A percentile compares a stretch with the other conserved stretches of the same genome.
Conservation (phyloP, 108 stramenopile species). For the Cyclotella sp. region DNA sequence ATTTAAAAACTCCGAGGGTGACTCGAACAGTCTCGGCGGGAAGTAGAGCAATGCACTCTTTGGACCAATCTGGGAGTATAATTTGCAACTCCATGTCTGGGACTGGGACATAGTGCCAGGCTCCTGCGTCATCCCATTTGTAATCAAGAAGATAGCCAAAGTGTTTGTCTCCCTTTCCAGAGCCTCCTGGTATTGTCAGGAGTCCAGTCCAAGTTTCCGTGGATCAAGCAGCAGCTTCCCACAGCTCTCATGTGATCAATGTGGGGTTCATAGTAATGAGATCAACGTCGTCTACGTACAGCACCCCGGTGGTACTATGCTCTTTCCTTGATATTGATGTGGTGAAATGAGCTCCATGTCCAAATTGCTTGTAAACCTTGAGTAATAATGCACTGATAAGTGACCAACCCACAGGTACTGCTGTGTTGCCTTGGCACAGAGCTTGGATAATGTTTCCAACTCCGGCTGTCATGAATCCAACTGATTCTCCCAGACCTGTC, state of each 20-base stretch:
- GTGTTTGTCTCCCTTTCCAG: background rate
- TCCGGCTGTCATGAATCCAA: background rate
- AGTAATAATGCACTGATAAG: slow-evolving; percentile 3
- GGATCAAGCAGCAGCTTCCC: background rate
- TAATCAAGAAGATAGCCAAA: slow-evolving; percentile 6
- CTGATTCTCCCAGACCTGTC: slow-evolving; percentile 12
- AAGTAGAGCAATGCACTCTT: background rate
- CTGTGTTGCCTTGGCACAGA: slow-evolving; percentile 21
- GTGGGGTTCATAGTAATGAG: background rate
- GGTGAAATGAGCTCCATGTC: slow-evolving; percentile 1
- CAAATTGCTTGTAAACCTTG: background rate
- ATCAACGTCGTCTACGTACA: slow-evolving; percentile 13
- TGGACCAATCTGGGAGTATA: background rate
- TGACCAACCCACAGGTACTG: background rate
- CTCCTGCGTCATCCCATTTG: background rate
- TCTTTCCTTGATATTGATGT: background rate
- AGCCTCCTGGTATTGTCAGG: background rate
- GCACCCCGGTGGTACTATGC: background rate
- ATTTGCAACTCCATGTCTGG: background rate
- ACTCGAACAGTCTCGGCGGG: background rate
- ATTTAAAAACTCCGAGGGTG: background rate
- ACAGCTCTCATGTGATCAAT: background rate
- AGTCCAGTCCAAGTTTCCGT: background rate
- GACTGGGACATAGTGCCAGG: background rate
- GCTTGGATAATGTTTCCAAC: slow-evolving; percentile 10